Conservation (phyloP, 1,139 yeast species). For the Pichia sp. region DNA sequence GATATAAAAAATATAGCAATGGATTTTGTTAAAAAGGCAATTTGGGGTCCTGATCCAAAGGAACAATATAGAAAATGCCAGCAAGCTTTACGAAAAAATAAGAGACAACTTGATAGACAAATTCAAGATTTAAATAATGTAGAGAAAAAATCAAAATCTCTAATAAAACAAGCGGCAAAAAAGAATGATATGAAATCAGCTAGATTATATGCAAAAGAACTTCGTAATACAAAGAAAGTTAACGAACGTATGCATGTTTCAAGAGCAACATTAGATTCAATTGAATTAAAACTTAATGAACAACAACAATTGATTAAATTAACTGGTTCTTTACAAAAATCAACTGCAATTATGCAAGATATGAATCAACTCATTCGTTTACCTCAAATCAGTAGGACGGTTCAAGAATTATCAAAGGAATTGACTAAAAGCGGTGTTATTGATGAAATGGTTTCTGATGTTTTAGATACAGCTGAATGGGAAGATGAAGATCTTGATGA, state of each 20-base stretch:
- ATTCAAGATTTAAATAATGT: conserved; percentile 59
- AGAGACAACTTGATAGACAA: conserved; percentile 72
- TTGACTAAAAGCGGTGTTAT: conserved; percentile 88
- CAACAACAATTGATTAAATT: conserved; percentile 82
- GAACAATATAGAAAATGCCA: conserved; percentile 82
- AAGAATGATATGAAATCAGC: conserved; percentile 74
- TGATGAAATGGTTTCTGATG: conserved; percentile 93
- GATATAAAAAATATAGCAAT: conserved; percentile 34
- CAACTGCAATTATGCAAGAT: conserved; percentile 82
- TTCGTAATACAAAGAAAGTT: conserved; percentile 69
- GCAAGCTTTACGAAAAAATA: conserved; percentile 73
- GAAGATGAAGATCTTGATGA: conserved; percentile 60
- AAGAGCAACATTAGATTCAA: conserved; percentile 79
- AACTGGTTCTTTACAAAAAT: conserved; percentile 73
- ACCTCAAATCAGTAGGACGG: conserved; percentile 77
- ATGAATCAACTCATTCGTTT: conserved; percentile 72
- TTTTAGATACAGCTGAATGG: conserved; percentile 69
- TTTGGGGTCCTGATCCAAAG: conserved; percentile 95
- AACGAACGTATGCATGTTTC: conserved; percentile 69
- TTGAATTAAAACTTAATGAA: conserved; percentile 84
- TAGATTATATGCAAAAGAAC: conserved; percentile 73
- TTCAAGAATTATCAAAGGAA: conserved; percentile 84
- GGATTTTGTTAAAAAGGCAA: conserved; percentile 74
- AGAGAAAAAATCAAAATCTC: conserved; percentile 65
- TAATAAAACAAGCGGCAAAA: conserved; percentile 73